Conservation (phyloP, 306 rosid genomes). For the Myrica gale region DNA sequence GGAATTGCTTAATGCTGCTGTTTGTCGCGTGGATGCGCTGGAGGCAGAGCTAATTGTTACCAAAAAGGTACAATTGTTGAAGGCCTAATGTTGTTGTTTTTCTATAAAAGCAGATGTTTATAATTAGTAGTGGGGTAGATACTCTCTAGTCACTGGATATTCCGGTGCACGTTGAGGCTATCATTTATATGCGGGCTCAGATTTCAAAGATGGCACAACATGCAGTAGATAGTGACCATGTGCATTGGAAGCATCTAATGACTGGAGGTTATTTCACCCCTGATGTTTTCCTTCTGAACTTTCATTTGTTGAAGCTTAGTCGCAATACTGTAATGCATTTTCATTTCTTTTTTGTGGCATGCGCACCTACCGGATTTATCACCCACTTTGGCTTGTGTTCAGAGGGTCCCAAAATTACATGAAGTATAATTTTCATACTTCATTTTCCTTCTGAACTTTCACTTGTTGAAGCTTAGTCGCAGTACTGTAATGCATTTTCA, state of each 20-base stretch:
- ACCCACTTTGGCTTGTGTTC: not conserved
- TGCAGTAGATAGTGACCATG: not conserved
- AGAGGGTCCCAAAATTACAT: not conserved
- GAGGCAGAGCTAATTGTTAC: conserved; percentile 96
- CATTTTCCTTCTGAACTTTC: not conserved
- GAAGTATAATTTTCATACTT: not conserved
- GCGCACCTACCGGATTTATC: not conserved
- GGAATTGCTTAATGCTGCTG: conserved; percentile 97
- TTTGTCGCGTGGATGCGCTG: conserved; percentile 91
- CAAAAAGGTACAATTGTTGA: conserved; percentile 60
- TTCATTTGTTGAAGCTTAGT: not conserved
- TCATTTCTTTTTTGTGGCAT: not conserved
- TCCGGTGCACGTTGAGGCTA: not conserved
- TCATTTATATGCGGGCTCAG: not conserved
- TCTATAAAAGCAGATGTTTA: not conserved
- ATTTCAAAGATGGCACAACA: not conserved
- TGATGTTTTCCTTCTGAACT: not conserved
- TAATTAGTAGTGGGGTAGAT: too few relatives aligned
- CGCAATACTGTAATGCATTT: not conserved
- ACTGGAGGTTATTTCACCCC: not conserved
- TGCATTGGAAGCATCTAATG: not conserved
- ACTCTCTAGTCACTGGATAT: not conserved
- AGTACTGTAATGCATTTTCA: not conserved
- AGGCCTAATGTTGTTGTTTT: conserved; percentile 4
- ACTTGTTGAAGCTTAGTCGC: not conserved